These are phyloP conservation scores for Lolium perenne DNA, from an alignment of 176 grass and related monocot genomes.

Conservation along the genomic window DNA sequence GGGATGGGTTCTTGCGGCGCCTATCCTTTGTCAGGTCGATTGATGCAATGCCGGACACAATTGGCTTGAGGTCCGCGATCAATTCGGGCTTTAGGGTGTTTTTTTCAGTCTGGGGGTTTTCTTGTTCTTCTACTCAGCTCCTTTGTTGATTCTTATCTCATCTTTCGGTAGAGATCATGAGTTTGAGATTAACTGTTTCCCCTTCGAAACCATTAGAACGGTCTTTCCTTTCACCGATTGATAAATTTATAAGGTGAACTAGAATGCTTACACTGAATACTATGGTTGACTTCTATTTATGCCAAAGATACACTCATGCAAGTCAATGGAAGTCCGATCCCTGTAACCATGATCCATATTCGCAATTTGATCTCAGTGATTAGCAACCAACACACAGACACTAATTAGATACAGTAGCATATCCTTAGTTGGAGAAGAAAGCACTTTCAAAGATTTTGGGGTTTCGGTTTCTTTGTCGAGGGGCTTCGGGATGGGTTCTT, in stretches of 20 bases:
- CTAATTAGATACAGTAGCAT: background rate
- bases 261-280: background rate
- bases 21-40: background rate
- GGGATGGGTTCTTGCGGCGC: background rate
- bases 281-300: background rate
- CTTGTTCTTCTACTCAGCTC: background rate
- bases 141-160: background rate
- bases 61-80: background rate
- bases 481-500: background rate
- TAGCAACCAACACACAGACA: background rate
- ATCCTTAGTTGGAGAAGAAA: background rate
- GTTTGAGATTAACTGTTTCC: background rate
- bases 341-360: slow-evolving; percentile 4
- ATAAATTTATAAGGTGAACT: background rate
- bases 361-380: background rate
- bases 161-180: background rate
- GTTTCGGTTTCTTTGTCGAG: background rate
- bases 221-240: background rate
- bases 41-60: slow-evolving; percentile 12
- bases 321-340: background rate
- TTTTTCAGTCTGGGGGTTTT: background rate
- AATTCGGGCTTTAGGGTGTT: background rate
- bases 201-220: background rate
- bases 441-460: background rate
- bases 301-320: background rate